phyloP scores from a whole-genome alignment of 2,329 filamentous ascomycete genomes.

The Alternaria burnsii region DNA sequence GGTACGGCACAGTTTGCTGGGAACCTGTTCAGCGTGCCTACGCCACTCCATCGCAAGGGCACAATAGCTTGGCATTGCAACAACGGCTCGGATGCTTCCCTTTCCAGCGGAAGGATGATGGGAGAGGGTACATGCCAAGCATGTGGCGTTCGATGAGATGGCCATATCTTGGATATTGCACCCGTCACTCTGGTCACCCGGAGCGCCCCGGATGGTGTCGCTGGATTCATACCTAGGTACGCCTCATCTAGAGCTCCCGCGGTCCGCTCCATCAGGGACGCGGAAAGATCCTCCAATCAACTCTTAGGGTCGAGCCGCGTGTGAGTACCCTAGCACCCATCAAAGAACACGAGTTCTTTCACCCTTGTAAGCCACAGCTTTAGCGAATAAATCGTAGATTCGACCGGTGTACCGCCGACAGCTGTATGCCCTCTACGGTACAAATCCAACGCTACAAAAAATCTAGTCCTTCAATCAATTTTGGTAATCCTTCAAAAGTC shows the following conservation, averaged over 20 bases:
- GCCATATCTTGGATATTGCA: neutral
- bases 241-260: too few relatives aligned
- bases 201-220: neutral
- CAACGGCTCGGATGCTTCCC: slow-evolving; percentile 4
- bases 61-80: neutral
- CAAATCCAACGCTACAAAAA: neutral
- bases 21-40: neutral
- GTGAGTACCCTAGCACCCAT: neutral
- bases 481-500: neutral
- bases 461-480: neutral
- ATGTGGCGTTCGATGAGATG: neutral
- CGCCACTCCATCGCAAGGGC: neutral
- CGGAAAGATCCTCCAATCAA: neutral
- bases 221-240: too few relatives aligned
- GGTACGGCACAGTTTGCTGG: neutral
- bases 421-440: neutral
- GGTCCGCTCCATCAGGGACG: neutral
- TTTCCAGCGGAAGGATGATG: neutral
- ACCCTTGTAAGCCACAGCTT: neutral
- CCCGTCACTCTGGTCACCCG: neutral
- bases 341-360: neutral
- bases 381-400: neutral
- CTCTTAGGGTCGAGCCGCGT: neutral
- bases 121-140: neutral
- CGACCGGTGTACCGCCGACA: neutral